These are phyloP conservation scores for Rhododendron simsii DNA, from an alignment of 148 eudicot genomes.

Conservation along the genomic window DNA sequence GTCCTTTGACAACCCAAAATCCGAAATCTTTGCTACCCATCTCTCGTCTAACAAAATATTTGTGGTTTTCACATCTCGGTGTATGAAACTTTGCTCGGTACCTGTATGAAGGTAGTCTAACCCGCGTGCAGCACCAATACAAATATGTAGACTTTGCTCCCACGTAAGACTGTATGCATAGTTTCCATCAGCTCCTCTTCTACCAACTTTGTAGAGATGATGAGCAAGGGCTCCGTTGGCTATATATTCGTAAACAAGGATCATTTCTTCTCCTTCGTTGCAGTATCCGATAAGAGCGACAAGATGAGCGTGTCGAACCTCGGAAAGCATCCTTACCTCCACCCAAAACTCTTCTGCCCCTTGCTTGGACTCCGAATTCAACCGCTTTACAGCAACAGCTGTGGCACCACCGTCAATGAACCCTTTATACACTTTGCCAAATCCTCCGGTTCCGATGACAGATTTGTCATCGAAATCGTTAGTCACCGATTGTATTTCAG, in stretches of 20 bases:
- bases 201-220: constrained; percentile 19
- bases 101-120: no score
- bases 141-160: constrained; percentile 23
- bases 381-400: no score
- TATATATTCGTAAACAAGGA: constrained; percentile 3
- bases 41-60: no score
- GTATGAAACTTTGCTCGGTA: no score
- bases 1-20: constrained; percentile 26
- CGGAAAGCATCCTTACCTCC: constrained; percentile 10
- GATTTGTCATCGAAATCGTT: constrained; percentile 5
- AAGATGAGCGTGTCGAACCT: constrained; percentile 14
- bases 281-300: constrained; percentile 40
- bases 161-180: neutral
- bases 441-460: constrained; percentile 15
- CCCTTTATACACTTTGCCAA: no score
- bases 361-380: no score
- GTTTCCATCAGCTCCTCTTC: neutral
- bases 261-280: constrained; percentile 16
- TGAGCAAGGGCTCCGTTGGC: constrained; percentile 27
- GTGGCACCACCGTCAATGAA: no score
- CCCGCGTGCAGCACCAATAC: constrained; percentile 27
- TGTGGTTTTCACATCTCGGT: no score
- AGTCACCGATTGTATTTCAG: constrained; percentile 9
- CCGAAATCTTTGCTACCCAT: constrained; percentile 34
- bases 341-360: no score